phyloP scores from a whole-genome alignment of 2,329 filamentous ascomycete species.

The Sordariomycetes sp. region DNA sequence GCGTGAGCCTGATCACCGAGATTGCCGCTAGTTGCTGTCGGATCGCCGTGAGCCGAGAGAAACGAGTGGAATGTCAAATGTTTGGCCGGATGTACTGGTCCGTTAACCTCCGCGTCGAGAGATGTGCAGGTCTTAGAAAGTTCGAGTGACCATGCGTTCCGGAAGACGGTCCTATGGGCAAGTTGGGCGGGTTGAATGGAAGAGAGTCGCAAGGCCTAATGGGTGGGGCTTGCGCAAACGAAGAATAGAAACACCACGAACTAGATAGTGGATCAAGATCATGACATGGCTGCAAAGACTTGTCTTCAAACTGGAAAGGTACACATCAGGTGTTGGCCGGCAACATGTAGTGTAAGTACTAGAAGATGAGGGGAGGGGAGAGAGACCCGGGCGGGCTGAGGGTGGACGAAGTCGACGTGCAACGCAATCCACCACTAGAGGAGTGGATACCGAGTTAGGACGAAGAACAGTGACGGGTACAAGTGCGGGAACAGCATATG shows the following conservation, averaged over 20 bases:
- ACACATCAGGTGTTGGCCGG: neutral
- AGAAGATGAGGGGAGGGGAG: neutral
- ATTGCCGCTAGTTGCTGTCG: slow-evolving; percentile 1
- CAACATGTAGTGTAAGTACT: neutral
- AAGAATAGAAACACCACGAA: neutral
- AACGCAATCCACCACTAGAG: neutral
- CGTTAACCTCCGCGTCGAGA: neutral
- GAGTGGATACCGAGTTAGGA: neutral
- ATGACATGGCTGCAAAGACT: neutral
- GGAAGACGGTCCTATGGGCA: neutral
- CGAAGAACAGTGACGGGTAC: neutral
- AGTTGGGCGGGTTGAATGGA: neutral
- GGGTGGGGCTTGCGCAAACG: neutral
- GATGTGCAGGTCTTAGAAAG: neutral
- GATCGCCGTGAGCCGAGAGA: slow-evolving; percentile 4
- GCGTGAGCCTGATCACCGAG: slow-evolving; percentile 3
- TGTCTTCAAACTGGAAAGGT: neutral
- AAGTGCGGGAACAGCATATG: neutral
- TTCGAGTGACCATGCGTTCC: neutral
- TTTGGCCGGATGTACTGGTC: neutral
- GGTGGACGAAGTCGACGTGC: neutral
- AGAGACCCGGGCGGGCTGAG: neutral
- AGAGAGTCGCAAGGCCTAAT: neutral
- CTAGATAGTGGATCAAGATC: neutral
- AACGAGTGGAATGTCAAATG: neutral